Conservation (phyloP, 2,329 filamentous ascomycete species). For the Hymenoscyphus occultus region DNA sequence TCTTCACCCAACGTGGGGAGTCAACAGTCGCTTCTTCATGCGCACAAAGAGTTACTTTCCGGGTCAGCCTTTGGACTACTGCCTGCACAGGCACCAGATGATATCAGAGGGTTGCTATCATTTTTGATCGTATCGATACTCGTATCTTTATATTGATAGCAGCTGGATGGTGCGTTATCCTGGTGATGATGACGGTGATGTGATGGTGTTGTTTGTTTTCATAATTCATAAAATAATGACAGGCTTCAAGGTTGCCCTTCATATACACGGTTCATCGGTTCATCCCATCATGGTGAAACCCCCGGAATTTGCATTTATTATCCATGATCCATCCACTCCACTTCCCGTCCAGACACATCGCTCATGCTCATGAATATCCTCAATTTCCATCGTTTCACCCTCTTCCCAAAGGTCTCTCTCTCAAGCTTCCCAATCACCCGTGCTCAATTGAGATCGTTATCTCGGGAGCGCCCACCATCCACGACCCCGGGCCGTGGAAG, state of each 20-base stretch:
- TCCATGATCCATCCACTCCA: background rate
- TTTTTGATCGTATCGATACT: background rate
- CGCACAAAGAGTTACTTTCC: background rate
- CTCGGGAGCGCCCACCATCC: background rate
- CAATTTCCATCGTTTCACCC: background rate
- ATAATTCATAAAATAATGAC: background rate
- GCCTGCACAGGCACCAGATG: background rate
- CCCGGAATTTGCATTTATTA: background rate
- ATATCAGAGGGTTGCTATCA: background rate
- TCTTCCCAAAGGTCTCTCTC: background rate
- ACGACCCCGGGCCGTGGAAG: background rate
- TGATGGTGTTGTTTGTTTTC: background rate
- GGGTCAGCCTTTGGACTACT: background rate
- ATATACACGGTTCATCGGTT: background rate
- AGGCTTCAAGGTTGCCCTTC: background rate
- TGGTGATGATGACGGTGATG: background rate
- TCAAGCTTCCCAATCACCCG: background rate
- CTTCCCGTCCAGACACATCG: background rate
- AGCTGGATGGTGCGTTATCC: background rate
- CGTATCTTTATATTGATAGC: background rate
- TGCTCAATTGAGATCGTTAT: background rate
- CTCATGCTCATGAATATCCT: background rate
- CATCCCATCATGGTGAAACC: slow-evolving; percentile 3
- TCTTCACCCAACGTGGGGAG: background rate
- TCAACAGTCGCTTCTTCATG: background rate